Evolutionary conservation across 2,329 filamentous ascomycete species (phyloP).

Genomic region (Lachnellula willkommii): DNA sequence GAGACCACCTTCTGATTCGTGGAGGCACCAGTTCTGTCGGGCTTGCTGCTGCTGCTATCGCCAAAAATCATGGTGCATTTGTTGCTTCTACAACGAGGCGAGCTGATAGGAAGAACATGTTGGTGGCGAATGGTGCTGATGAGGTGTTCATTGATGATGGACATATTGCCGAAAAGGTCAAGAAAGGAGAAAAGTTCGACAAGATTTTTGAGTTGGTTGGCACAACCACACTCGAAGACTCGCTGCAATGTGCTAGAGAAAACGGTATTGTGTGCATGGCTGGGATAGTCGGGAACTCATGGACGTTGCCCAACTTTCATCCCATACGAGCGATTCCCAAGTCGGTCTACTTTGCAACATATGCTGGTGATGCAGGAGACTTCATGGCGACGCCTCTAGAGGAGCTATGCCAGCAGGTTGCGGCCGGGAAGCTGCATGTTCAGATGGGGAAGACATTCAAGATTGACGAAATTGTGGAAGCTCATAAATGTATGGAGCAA

Average conservation of each 20-base stretch:
- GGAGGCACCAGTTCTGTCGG: constrained; percentile 43
- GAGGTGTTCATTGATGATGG: constrained; percentile 42
- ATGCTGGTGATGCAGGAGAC: constrained; percentile 35
- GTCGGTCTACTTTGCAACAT: constrained; percentile 37
- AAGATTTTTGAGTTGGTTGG: constrained; percentile 45
- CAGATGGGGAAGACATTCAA: constrained; percentile 38
- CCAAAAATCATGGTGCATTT: constrained; percentile 36
- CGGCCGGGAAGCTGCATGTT: constrained; percentile 36
- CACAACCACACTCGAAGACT: constrained; percentile 38
- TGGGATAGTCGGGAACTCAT: constrained; percentile 40
- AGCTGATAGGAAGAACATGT: constrained; percentile 32
- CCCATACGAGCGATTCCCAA: constrained; percentile 41
- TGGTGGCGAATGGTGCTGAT: constrained; percentile 38
- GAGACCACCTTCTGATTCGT: constrained; percentile 42
- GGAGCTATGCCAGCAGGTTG: constrained; percentile 35
- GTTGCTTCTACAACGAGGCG: constrained; percentile 39
- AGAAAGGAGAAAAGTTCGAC: constrained; percentile 32
- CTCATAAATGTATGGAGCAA: constrained; percentile 41
- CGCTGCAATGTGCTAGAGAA: constrained; percentile 35
- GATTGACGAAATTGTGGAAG: constrained; percentile 42
- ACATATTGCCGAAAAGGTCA: constrained; percentile 34
- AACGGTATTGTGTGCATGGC: constrained; percentile 42
- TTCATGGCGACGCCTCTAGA: constrained; percentile 39
- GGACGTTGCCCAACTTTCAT: constrained; percentile 34
- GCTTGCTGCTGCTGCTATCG: constrained; percentile 42